A percentile compares a stretch with the other conserved stretches of the same genome.
These are phyloP conservation scores for Trichoderma sp. DNA, from an alignment of 2,329 filamentous ascomycete species.

Conservation along the genomic window DNA sequence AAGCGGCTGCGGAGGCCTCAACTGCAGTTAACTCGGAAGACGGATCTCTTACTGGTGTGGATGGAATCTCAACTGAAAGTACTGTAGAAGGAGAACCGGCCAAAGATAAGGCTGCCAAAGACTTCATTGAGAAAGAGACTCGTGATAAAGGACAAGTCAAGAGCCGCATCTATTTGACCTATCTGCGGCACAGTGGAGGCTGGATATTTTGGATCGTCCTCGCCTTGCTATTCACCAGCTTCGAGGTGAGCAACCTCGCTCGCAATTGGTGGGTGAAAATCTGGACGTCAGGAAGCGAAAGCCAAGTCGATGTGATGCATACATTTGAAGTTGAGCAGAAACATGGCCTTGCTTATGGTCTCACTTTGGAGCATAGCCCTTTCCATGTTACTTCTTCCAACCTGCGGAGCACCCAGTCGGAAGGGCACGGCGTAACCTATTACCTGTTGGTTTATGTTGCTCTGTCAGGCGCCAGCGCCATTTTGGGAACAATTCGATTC, in stretches of 20 bases:
- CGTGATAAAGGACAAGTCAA: constrained; percentile 69
- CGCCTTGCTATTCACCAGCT: constrained; percentile 51
- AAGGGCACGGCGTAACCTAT: constrained; percentile 48
- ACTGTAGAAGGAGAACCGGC: constrained; percentile 45
- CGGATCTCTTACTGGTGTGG: constrained; percentile 41
- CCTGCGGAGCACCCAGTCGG: constrained; percentile 26
- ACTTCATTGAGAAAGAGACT: constrained; percentile 75
- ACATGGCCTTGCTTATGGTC: constrained; percentile 43
- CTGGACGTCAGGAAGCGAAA: constrained; percentile 49
- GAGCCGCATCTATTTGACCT: constrained; percentile 62
- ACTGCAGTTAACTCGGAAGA: constrained; percentile 57
- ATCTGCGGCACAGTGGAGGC: constrained; percentile 65
- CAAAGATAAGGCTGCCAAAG: constrained; percentile 50
- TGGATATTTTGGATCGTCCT: constrained; percentile 57
- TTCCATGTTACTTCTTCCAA: constrained; percentile 39
- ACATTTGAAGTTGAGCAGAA: constrained; percentile 25
- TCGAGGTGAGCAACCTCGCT: constrained; percentile 55
- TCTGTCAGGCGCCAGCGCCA: constrained; percentile 54
- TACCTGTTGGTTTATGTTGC: constrained; percentile 68
- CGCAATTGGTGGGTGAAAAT: constrained; percentile 63
- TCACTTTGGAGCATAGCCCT: constrained; percentile 46
- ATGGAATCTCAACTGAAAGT: constrained; percentile 37
- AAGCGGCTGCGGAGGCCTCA: constrained; percentile 40
- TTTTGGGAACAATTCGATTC: constrained; percentile 62
- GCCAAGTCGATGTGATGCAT: constrained; percentile 15